phyloP scores from a whole-genome alignment of 1,139 yeast species.

The Suhomyces taliae region DNA sequence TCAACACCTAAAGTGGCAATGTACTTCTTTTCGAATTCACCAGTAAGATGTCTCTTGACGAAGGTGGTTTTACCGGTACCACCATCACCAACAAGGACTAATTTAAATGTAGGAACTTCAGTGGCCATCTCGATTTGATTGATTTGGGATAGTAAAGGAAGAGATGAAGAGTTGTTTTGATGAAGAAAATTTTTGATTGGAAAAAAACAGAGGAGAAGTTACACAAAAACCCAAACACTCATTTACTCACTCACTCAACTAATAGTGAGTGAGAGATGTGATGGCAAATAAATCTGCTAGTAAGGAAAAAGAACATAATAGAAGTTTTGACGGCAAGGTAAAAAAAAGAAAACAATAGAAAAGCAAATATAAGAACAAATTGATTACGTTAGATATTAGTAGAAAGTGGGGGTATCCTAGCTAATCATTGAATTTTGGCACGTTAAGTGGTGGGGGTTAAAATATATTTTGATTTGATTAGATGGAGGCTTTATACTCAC shows the following conservation, averaged over 20 bases:
- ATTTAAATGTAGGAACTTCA: constrained; percentile 96
- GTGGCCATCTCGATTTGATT: constrained; percentile 49
- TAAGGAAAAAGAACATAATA: too few relatives aligned
- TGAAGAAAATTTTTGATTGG: constrained; percentile 8
- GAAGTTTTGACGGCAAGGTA: too few relatives aligned
- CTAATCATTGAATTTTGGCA: too few relatives aligned
- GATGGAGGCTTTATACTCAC: too few relatives aligned
- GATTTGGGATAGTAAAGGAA: constrained; percentile 6
- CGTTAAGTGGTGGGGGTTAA: too few relatives aligned
- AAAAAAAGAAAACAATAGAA: too few relatives aligned
- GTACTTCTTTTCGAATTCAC: constrained; percentile 99
- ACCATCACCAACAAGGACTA: constrained; percentile 99
- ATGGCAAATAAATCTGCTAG: too few relatives aligned
- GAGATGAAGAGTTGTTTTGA: constrained; percentile 8
- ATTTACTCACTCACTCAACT: neutral
- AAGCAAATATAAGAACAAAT: too few relatives aligned
- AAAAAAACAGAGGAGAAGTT: constrained; percentile 3
- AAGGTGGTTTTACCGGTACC: constrained; percentile 99
- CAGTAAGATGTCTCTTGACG: constrained; percentile 99
- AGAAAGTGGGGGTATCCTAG: too few relatives aligned
- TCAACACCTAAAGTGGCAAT: constrained; percentile 99
- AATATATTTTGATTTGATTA: too few relatives aligned
- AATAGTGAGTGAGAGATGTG: too few relatives aligned
- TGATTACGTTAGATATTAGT: too few relatives aligned
- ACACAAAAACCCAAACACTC: constrained; percentile 7